Conservation (phyloP, 352 stramenopile species). For the Phytophthora lateralis region DNA sequence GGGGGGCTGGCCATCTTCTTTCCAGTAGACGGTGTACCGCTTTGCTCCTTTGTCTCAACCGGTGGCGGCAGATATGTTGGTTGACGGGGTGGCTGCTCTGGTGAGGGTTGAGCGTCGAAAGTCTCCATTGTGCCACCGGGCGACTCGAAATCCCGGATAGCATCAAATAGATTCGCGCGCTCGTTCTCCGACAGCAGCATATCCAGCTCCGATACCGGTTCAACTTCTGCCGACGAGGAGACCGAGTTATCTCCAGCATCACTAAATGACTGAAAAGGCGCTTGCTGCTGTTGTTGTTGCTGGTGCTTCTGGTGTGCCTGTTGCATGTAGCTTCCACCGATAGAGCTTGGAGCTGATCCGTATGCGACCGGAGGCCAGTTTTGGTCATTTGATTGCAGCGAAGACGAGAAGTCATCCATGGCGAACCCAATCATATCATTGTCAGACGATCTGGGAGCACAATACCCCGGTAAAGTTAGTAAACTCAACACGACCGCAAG, state of each 20-base stretch:
- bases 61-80: constrained; percentile 10
- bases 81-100: constrained; percentile 18
- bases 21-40: constrained; percentile 1
- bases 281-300: constrained; percentile 19
- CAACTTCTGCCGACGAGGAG: constrained; percentile 21
- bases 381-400: constrained; percentile 49
- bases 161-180: constrained; percentile 67
- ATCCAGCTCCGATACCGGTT: constrained; percentile 45
- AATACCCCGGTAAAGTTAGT: constrained; percentile 3
- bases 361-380: constrained; percentile 32
- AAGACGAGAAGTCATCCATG: constrained; percentile 67
- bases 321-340: constrained; percentile 32
- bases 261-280: constrained; percentile 11
- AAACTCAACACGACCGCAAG: background rate
- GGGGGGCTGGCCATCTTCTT: constrained; percentile 25
- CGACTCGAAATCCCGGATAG: constrained; percentile 74
- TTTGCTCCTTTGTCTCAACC: constrained; percentile 29
- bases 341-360: constrained; percentile 29
- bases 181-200: constrained; percentile 73
- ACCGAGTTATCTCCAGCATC: constrained; percentile 16
- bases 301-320: constrained; percentile 24
- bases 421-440: constrained; percentile 73
- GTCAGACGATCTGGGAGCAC: constrained; percentile 37
- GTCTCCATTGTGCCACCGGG: constrained; percentile 23
- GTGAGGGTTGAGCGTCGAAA: constrained; percentile 13